Percentiles rank a stretch among this genome's conserved stretches.
phyloP scores from a whole-genome alignment of 23 red algal species.

The Gracilariopsis chorda region DNA sequence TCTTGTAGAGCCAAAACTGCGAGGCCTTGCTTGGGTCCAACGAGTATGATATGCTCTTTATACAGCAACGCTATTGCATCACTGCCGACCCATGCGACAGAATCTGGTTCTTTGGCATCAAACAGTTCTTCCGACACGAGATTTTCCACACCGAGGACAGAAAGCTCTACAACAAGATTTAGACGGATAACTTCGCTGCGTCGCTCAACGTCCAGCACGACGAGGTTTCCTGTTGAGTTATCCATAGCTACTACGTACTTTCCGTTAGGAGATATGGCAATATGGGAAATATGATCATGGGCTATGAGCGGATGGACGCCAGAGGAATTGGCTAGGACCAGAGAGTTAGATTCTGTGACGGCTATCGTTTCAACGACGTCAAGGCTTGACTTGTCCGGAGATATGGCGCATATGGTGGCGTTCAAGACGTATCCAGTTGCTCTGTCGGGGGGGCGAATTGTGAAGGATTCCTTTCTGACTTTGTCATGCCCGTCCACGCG shows the following conservation, averaged over 20 bases:
- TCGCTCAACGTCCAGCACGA: slow-evolving; percentile 11
- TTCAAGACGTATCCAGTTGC: background rate
- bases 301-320: background rate
- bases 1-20: slow-evolving; percentile 37
- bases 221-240: slow-evolving; percentile 1
- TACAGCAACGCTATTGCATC: slow-evolving; percentile 55
- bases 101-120: slow-evolving; percentile 29
- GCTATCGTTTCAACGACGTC: slow-evolving; percentile 9
- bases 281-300: slow-evolving; percentile 4
- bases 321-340: background rate
- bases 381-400: background rate
- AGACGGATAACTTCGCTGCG: slow-evolving; percentile 27
- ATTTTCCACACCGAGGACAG: slow-evolving; percentile 29
- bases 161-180: slow-evolving; percentile 40
- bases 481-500: slow-evolving; percentile 11
- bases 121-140: slow-evolving; percentile 14
- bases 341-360: slow-evolving; percentile 9
- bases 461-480: background rate
- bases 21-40: slow-evolving; percentile 52
- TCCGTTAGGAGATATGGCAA: slow-evolving; percentile 19
- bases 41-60: slow-evolving; percentile 47
- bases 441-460: slow-evolving; percentile 24
- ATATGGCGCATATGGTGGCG: background rate
- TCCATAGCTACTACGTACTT: slow-evolving; percentile 32
- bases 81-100: slow-evolving; percentile 54